Percentiles rank a stretch among this genome's conserved stretches.
These are phyloP conservation scores for Monilinia vaccinii-corymbosi DNA, from an alignment of 2,329 filamentous ascomycete genomes.

Conservation along the genomic window DNA sequence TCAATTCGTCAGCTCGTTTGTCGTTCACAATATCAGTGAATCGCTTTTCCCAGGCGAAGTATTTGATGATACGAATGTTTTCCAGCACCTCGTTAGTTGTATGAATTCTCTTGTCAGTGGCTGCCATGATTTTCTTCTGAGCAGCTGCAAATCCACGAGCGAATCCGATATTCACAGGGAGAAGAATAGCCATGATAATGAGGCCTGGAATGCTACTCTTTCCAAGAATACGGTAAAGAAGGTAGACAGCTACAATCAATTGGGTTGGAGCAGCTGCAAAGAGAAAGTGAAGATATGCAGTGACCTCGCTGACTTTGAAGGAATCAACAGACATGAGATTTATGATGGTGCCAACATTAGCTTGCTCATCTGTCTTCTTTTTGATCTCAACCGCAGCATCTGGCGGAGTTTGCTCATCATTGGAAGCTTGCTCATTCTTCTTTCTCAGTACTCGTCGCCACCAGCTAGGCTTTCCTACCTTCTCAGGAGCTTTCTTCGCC, in stretches of 20 bases:
- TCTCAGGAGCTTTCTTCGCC: conserved; percentile 36
- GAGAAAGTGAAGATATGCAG: conserved; percentile 92
- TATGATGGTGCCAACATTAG: conserved; percentile 95
- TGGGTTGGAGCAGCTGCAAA: conserved; percentile 87
- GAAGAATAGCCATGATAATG: conserved; percentile 75
- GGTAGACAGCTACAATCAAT: conserved; percentile 65
- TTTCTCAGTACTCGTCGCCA: conserved; percentile 47
- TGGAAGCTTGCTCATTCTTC: conserved; percentile 32
- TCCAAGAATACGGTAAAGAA: conserved; percentile 86
- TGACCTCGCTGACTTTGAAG: conserved; percentile 94
- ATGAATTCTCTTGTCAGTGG: conserved; percentile 92
- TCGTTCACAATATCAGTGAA: conserved; percentile 83
- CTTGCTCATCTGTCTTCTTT: conserved; percentile 56
- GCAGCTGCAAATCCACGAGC: conserved; percentile 76
- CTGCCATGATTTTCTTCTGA: conserved; percentile 84
- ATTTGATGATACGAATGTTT: conserved; percentile 98
- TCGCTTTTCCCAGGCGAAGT: conserved; percentile 94
- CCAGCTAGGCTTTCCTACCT: conserved; percentile 34
- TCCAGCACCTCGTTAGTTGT: conserved; percentile 94
- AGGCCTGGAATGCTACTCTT: conserved; percentile 91
- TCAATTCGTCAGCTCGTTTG: conserved; percentile 72
- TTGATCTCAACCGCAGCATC: conserved; percentile 7
- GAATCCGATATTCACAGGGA: conserved; percentile 85
- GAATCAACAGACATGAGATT: conserved; percentile 99
- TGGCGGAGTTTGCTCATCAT: conserved; percentile 8